These are phyloP conservation scores for Chrysanthemum lavandulifolium DNA, from an alignment of 129 eudicot genomes.

Conservation along the genomic window DNA sequence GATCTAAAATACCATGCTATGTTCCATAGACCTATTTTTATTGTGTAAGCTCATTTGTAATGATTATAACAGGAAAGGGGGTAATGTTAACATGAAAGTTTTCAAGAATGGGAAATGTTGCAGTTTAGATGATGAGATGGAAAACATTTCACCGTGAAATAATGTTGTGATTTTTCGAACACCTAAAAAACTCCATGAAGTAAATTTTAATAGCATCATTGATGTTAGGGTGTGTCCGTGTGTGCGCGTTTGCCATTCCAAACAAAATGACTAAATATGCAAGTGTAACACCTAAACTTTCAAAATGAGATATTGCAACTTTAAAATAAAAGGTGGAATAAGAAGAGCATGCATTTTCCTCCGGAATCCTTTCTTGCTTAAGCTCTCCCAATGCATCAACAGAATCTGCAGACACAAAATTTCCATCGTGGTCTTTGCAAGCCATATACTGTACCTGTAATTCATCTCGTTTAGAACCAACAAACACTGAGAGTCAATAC, in stretches of 20 bases:
- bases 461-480: conserved; percentile 20
- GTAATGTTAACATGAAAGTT: background rate
- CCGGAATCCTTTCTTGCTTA: conserved; percentile 73
- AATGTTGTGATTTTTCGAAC: background rate
- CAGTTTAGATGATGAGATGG: background rate
- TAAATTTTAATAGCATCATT: background rate
- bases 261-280: background rate
- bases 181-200: background rate
- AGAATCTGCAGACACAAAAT: conserved; percentile 77
- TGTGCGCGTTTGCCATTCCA: no score
- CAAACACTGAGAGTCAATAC: background rate
- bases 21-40: background rate
- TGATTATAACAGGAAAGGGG: background rate
- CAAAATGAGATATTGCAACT: background rate
- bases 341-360: conserved; percentile 55
- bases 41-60: background rate
- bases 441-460: conserved; percentile 88
- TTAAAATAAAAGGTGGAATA: background rate
- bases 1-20: background rate
- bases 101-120: background rate
- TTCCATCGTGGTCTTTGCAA: conserved; percentile 73
- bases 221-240: background rate
- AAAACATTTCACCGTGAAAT: background rate
- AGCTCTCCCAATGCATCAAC: conserved; percentile 40
- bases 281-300: background rate